Evolutionary conservation across 345 rosid genomes (phyloP).

Genomic region (Euphorbia tirucalli): DNA sequence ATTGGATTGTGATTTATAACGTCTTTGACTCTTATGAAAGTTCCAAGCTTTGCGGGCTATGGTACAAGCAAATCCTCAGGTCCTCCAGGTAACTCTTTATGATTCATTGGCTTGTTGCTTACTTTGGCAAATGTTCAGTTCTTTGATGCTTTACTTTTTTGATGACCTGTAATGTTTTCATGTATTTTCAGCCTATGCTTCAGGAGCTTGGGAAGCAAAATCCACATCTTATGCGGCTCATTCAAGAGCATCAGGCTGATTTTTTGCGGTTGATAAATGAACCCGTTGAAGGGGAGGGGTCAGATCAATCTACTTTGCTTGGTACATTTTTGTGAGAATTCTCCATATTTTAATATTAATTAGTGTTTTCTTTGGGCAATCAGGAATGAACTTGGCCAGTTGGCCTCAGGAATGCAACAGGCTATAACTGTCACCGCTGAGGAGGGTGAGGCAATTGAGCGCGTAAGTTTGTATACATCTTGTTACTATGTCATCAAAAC

Average conservation of each 20-base stretch:
- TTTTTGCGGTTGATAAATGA: constrained; percentile 83
- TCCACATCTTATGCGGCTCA: constrained; percentile 75
- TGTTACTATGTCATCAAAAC: too few species aligned
- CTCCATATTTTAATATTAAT: not conserved
- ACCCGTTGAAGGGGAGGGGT: constrained; percentile 83
- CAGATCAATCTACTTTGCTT: constrained; percentile 26
- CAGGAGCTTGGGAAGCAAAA: constrained; percentile 90
- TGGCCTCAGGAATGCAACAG: constrained; percentile 78
- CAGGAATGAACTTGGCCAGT: constrained; percentile 59
- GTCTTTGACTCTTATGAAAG: constrained; percentile 6
- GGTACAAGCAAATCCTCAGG: constrained; percentile 49
- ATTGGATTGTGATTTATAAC: not conserved
- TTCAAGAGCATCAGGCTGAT: constrained; percentile 88
- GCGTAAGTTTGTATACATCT: constrained; percentile 57
- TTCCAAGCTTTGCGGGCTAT: constrained; percentile 45
- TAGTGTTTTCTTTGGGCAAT: constrained; percentile 9
- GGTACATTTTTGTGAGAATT: not conserved
- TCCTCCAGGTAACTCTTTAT: constrained; percentile 31
- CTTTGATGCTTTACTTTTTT: too few species aligned
- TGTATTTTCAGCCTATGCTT: constrained; percentile 89
- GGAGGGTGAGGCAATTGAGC: constrained; percentile 88
- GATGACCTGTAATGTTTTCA: too few species aligned
- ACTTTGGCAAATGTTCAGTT: not conserved
- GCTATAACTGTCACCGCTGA: constrained; percentile 77
- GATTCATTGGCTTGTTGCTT: not conserved